These are phyloP conservation scores for Chenopodium formosanum DNA, from an alignment of 148 eudicot species.

Conservation along the genomic window DNA sequence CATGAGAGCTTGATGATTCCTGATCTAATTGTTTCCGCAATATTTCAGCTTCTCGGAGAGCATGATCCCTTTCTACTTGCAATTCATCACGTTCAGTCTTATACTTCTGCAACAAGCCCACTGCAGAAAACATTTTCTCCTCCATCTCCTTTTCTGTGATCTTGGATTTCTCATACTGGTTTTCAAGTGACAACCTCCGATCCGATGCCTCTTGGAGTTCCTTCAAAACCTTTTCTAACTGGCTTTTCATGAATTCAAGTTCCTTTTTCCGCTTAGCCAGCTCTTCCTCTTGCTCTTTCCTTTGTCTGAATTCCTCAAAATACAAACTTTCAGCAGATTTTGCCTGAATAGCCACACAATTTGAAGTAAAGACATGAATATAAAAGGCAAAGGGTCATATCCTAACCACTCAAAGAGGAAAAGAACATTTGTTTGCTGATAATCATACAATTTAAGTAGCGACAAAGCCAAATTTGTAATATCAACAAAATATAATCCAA, in stretches of 20 bases:
- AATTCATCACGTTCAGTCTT: slow-evolving; percentile 70
- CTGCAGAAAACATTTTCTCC: slow-evolving; percentile 61
- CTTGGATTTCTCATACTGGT: slow-evolving; percentile 37
- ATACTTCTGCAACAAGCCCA: slow-evolving; percentile 58
- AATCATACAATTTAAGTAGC: not conserved
- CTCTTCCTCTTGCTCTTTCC: slow-evolving; percentile 57
- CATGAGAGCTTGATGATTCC: slow-evolving; percentile 36
- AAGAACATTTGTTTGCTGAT: not conserved
- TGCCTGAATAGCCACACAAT: slow-evolving; percentile 35
- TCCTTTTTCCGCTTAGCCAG: slow-evolving; percentile 48
- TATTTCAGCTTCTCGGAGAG: slow-evolving; percentile 51
- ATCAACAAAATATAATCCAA: not conserved
- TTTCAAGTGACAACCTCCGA: slow-evolving; percentile 51
- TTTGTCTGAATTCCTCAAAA: slow-evolving; percentile 50
- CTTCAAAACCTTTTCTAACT: slow-evolving; percentile 34
- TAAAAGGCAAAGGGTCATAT: not conserved
- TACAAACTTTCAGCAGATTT: slow-evolving; percentile 49
- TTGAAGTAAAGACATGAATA: slow-evolving; percentile 5
- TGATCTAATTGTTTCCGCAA: slow-evolving; percentile 41
- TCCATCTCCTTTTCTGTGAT: slow-evolving; percentile 51
- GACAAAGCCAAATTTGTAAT: not conserved
- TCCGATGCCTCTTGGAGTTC: slow-evolving; percentile 47
- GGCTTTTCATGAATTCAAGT: slow-evolving; percentile 40
- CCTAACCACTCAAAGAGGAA: not conserved
- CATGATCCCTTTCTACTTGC: slow-evolving; percentile 57